Percentiles rank a stretch among this genome's conserved stretches.
These are phyloP conservation scores for Staphylotrichum longicolle DNA, from an alignment of 495 filamentous ascomycete genomes.

Conservation along the genomic window DNA sequence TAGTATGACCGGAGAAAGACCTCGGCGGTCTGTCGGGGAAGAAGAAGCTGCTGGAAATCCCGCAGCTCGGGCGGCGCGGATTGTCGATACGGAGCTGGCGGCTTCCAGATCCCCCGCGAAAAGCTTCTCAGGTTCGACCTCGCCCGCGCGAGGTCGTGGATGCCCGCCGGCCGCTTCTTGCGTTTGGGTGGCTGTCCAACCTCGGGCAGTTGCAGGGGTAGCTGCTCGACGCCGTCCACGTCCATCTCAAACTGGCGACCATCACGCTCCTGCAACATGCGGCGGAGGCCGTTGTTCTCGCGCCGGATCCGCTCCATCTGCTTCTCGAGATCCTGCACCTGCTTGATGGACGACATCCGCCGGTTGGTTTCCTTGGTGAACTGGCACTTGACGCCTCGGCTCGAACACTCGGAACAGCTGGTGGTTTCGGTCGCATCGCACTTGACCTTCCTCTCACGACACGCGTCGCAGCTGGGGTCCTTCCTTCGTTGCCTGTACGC, in stretches of 20 bases:
- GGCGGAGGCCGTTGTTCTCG: slow-evolving; percentile 68
- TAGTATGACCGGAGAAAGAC: slow-evolving; percentile 75
- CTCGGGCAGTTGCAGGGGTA: slow-evolving; percentile 67
- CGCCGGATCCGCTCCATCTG: slow-evolving; percentile 73
- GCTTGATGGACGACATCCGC: slow-evolving; percentile 98
- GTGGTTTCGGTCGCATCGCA: slow-evolving; percentile 96
- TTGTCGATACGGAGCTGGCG: slow-evolving; percentile 68
- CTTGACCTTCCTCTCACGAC: slow-evolving; percentile 97
- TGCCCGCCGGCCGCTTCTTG: slow-evolving; percentile 55
- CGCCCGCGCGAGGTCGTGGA: slow-evolving; percentile 68
- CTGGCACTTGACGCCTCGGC: slow-evolving; percentile 91
- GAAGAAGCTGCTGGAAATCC: slow-evolving; percentile 56
- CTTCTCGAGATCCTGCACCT: slow-evolving; percentile 95
- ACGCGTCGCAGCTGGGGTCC: slow-evolving; percentile 97
- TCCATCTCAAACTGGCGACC: slow-evolving; percentile 53
- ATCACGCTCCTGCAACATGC: slow-evolving; percentile 52
- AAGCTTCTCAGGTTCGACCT: slow-evolving; percentile 71
- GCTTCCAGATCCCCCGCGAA: slow-evolving; percentile 76
- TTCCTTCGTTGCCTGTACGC: slow-evolving; percentile 94
- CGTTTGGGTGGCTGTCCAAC: slow-evolving; percentile 62
- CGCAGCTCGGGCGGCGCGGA: slow-evolving; percentile 50
- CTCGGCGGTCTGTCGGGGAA: slow-evolving; percentile 68
- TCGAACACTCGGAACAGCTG: slow-evolving; percentile 95
- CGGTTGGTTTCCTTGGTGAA: slow-evolving; percentile 99
- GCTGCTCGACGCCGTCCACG: slow-evolving; percentile 56